Evolutionary conservation across 768 basidiomycete genomes (phyloP), one percentile per base, ranked within the genome.

Genomic region (Cystofilobasidium bisporidii): DNA sequence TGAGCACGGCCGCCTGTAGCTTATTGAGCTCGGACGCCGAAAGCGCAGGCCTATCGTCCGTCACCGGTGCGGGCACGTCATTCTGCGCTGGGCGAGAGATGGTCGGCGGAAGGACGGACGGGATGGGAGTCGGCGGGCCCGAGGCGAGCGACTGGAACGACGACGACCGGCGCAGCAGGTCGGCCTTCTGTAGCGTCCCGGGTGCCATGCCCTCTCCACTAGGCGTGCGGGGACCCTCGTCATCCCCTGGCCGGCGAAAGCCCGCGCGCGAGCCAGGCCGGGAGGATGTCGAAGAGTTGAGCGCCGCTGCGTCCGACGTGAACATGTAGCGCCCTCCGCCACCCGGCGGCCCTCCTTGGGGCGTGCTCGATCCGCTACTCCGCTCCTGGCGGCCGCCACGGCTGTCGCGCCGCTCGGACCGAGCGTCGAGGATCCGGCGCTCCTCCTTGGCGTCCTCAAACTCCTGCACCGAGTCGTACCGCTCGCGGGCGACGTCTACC

Each of bases 361-460:
- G 71, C 28, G 71, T 73, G 58, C 64, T 71, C 12, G 75, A 72
- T 0, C 73, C 71, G 14, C 71, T 72, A 17, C 64, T 62, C n/a
- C 73, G 70, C 32, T 74, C 82, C 53, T 77, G 79, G 70, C 78
- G 80, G 67, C 74, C 73, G 36, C 76, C 77, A 18, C 81, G 76
- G 24, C 76, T 78, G 24, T 79, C 72, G 24, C 83, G 81, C 58
- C 81, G 81, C 0, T 83, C 83, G 57, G 86, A 85, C 22, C 91
- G 83, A 72, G 90, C 89, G 74, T 97, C 91, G 11, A 99, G 80
- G 14, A 92, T 81, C 4, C 85, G 83, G 18, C 88, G 81, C 75
- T 99, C 94, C 74, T 91, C 88, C 69, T 83, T 83, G 9, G 91
- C 93, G 72, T 91, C 92, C 69, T 90, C 84, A 73, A 92, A 99